Percentiles rank a stretch among this genome's conserved stretches.
Conservation (phyloP, 192 early-diverging fungal species). For the Coemansia sp. region DNA sequence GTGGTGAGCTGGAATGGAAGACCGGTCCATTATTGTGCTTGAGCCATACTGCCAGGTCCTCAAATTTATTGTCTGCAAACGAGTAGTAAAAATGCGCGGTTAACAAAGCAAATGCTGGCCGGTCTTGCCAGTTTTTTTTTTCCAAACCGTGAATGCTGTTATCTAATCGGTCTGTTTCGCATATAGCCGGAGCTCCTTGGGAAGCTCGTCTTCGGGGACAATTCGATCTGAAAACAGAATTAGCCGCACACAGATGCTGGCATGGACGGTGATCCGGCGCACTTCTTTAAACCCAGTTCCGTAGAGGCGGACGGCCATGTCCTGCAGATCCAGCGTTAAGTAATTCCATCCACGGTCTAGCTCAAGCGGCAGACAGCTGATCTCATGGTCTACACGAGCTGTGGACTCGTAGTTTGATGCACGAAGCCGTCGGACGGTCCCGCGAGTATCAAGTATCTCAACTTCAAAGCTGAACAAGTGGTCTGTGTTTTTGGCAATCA, state of each 20-base stretch:
- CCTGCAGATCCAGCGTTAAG: conserved; percentile 84
- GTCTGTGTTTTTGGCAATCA: conserved; percentile 85
- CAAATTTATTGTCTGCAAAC: background rate
- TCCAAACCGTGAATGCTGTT: background rate
- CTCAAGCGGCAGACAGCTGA: conserved; percentile 90
- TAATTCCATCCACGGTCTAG: conserved; percentile 97
- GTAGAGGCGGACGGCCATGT: conserved; percentile 83
- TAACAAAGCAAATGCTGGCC: background rate
- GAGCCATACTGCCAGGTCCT: background rate
- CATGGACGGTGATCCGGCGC: conserved; percentile 84
- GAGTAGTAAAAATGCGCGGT: background rate
- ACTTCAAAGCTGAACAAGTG: conserved; percentile 94
- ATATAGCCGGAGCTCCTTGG: conserved; percentile 86
- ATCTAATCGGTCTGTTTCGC: background rate
- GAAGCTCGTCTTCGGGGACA: conserved; percentile 88
- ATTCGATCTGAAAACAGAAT: conserved; percentile 92
- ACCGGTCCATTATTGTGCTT: background rate
- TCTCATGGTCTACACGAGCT: conserved; percentile 46
- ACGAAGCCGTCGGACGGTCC: conserved; percentile 75
- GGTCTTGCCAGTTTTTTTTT: background rate
- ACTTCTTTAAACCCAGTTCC: conserved; percentile 89
- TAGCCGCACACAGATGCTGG: conserved; percentile 83
- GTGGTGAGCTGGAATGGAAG: background rate
- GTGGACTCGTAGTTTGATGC: conserved; percentile 71
- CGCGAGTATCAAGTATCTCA: conserved; percentile 81